phyloP scores from a whole-genome alignment of 148 eudicot genomes.

The Limonium bicolor region DNA sequence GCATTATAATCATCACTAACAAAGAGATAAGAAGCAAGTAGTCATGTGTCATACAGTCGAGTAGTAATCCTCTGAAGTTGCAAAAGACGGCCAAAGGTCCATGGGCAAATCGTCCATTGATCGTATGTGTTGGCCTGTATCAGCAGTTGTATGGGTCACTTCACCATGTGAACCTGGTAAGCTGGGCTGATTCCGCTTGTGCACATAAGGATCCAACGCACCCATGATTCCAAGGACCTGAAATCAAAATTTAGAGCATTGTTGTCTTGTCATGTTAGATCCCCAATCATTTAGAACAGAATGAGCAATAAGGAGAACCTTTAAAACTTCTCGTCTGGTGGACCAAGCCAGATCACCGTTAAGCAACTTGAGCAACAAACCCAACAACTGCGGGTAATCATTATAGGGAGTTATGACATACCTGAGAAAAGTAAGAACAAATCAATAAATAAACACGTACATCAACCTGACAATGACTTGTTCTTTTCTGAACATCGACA shows the following conservation, averaged over 20 bases:
- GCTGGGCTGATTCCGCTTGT: slow-evolving; percentile 80
- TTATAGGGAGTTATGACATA: slow-evolving; percentile 88
- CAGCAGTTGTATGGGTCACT: slow-evolving; percentile 52
- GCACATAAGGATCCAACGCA: slow-evolving; percentile 90
- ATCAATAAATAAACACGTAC: not conserved
- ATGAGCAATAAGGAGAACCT: slow-evolving; percentile 28
- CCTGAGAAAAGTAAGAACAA: slow-evolving; percentile 21
- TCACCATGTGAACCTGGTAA: slow-evolving; percentile 75
- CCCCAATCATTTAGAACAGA: too few species aligned
- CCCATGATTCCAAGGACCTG: slow-evolving; percentile 99
- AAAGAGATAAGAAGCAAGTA: slow-evolving; percentile 1
- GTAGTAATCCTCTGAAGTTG: slow-evolving; percentile 91
- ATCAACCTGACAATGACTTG: not conserved
- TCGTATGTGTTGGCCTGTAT: slow-evolving; percentile 65
- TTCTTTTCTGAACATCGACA: not conserved
- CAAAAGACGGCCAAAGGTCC: slow-evolving; percentile 96
- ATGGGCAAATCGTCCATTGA: slow-evolving; percentile 83
- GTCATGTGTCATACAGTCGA: slow-evolving; percentile 46
- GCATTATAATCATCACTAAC: not conserved
- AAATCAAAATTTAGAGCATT: too few species aligned
- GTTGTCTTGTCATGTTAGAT: too few species aligned
- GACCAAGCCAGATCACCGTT: slow-evolving; percentile 97
- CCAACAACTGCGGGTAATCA: slow-evolving; percentile 74
- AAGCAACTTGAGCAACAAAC: slow-evolving; percentile 76
- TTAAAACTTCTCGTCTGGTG: slow-evolving; percentile 87